Evolutionary conservation across 768 basidiomycete genomes (phyloP), one percentile per base, ranked within the genome.

Genomic region (Naematelia aurantialba): DNA sequence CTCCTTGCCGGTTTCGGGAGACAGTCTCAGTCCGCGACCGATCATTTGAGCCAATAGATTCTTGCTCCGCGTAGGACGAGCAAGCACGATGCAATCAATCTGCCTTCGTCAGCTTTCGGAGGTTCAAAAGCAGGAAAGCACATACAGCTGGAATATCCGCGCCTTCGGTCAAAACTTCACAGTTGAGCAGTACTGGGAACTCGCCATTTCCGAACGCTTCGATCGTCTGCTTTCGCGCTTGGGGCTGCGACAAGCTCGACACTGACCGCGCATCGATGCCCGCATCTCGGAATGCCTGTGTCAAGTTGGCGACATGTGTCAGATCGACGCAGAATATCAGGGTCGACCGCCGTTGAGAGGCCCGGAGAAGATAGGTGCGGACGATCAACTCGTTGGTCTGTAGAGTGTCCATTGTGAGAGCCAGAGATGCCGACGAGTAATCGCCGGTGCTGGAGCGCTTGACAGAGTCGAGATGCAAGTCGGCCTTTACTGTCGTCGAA

Each of bases 41-140:
- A 97, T 89, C 91, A 97, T 96, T 69, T 98, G 93, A 17, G 89
- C 84, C 70, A 92, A 91, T 11, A 94, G 76, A 72, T 94, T 97
- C 30, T 85, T 82, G 12, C 91, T 94, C 24, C 88, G 83, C 1
- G 93, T 97, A 17, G 93, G 93, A 19, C 90, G 82, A 14, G 89
- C 91, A 19, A 97, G 79, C 30, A 97, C 75, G 8, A 97, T 83
- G 62, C 92, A 96, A 68, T 98, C 93, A 55, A 96, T 88, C 72
- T 72, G 34, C 3, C 5, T 21, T 5, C 34, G 56, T 47, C 29
- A 52, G 21, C 45, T n/a, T n/a, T 31, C 17, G 30, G 2, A 29
- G 14, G 22, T n/a, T 34, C 10, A 17, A 3, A 24, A 26, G 24
- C 17, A 45, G 14, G 49, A 4, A 1, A 30, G 55, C 67, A 55